Evolutionary conservation across 2,329 filamentous ascomycete species (phyloP).

Genomic region (Daldinia sp.): DNA sequence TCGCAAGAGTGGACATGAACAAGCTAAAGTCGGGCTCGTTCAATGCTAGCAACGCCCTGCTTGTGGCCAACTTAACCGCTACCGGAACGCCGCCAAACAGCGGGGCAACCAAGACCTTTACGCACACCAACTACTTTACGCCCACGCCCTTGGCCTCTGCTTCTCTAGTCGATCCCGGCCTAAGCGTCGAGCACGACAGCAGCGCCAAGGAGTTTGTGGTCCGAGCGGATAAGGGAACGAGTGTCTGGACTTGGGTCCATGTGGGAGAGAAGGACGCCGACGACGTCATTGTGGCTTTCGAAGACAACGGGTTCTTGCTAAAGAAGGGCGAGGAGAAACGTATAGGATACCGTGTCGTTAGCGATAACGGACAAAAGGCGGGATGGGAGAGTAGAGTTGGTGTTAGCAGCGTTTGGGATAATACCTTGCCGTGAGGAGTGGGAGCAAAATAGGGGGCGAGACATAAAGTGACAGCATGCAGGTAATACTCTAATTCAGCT

Average conservation of each 20-base stretch:
- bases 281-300: slow-evolving; percentile 59
- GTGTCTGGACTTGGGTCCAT: slow-evolving; percentile 32
- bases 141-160: slow-evolving; percentile 56
- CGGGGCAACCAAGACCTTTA: slow-evolving; percentile 51
- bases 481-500: not conserved
- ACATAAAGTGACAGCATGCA: not conserved
- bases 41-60: slow-evolving; percentile 43
- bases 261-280: slow-evolving; percentile 49
- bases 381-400: slow-evolving; percentile 58
- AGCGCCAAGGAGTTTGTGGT: slow-evolving; percentile 29
- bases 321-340: slow-evolving; percentile 53
- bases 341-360: slow-evolving; percentile 56
- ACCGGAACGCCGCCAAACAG: slow-evolving; percentile 57
- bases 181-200: slow-evolving; percentile 40
- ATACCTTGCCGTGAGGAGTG: slow-evolving; percentile 33
- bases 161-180: slow-evolving; percentile 57
- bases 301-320: slow-evolving; percentile 62
- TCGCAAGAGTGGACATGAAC: slow-evolving; percentile 14
- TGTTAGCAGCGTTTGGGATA: slow-evolving; percentile 62
- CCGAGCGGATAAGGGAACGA: slow-evolving; percentile 27
- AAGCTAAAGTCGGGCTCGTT: slow-evolving; percentile 9
- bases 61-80: slow-evolving; percentile 52
- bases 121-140: slow-evolving; percentile 60
- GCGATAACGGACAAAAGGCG: slow-evolving; percentile 48
- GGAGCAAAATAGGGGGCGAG: not conserved